These are phyloP conservation scores for Cordyceps farinosa DNA, from an alignment of 2,329 filamentous ascomycete genomes.

Conservation along the genomic window DNA sequence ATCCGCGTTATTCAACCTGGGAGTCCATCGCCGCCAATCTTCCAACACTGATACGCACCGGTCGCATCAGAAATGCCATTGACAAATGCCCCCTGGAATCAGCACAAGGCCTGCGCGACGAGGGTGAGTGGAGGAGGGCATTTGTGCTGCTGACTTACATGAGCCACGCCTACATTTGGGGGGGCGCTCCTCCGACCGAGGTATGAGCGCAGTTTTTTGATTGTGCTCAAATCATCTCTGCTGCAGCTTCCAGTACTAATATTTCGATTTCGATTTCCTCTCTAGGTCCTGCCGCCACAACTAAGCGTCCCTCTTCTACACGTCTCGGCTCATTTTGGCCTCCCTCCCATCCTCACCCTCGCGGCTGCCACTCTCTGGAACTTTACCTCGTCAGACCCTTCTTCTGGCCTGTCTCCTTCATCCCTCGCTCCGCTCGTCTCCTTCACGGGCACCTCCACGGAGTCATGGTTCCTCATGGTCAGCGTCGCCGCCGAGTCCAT, in stretches of 20 bases:
- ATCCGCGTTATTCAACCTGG: not conserved
- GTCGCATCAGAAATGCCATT: not conserved
- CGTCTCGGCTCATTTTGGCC: conserved; percentile 68
- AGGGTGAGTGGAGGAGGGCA: conserved; percentile 75
- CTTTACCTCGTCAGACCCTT: conserved; percentile 53
- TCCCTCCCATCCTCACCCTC: conserved; percentile 86
- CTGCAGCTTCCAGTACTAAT: conserved; percentile 21
- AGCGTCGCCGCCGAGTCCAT: conserved; percentile 86
- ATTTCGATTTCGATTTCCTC: not conserved
- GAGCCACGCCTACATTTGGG: conserved; percentile 86
- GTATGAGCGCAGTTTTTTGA: conserved; percentile 39
- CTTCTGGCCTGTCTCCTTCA: conserved; percentile 45
- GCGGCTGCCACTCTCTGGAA: conserved; percentile 88
- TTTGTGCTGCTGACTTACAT: conserved; percentile 77
- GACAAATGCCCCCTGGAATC: not conserved
- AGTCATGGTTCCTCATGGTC: conserved; percentile 92
- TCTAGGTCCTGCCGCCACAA: conserved; percentile 63
- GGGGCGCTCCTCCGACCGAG: conserved; percentile 68
- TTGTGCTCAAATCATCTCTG: not conserved
- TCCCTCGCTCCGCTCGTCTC: conserved; percentile 68
- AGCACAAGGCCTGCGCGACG: conserved; percentile 25
- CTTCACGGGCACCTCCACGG: conserved; percentile 82
- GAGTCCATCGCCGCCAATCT: not conserved
- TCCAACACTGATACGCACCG: not conserved
- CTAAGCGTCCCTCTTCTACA: conserved; percentile 74